Base-by-base conservation (phyloP, 805 yeast species). In the Henningerozyma blattae region DNA sequence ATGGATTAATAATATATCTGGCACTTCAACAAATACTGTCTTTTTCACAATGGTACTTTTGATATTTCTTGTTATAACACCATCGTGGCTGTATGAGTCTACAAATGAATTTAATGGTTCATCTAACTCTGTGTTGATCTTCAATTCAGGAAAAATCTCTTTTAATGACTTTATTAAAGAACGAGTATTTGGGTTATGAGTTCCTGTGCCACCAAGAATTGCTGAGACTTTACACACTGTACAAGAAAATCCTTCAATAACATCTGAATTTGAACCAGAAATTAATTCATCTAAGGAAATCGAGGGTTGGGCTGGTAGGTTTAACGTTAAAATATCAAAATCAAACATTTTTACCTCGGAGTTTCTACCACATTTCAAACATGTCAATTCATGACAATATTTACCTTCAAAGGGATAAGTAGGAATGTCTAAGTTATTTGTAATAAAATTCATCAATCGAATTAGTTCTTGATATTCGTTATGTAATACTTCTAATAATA, bases 191-290 rank as follows among this genome's bases (percentile, higher is more conserved):
- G n/a, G n/a, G n/a, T n/a, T n/a, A n/a, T n/a, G n/a, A n/a, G n/a
- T n/a, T n/a, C n/a, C n/a, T n/a, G n/a, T n/a, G n/a, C n/a, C n/a
- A n/a, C n/a, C 12, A 6, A 24, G n/a, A 24, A 70, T 62, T 4
- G 62, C 62, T 18, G 50, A 51, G 13, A 75, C 53, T 34, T 78
- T 68, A 53, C 98, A 89, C 36, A 68, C 62, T 29, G 77, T 54
- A 50, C 98, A 89, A 28, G 82, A 80, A 47, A 84, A 93, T 15
- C 76, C 85, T 27, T 79, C 83, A 31, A 77, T 75, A 3, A 80
- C 72, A 37, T 85, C 91, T 2, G 69, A 61, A 42, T 75, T 75
- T 42, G 68, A 70, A 10, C 68, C 65, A 24, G 62, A 60, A 17
- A 87, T 55, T 46, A 89, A 59, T 1, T 67, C 67, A 2, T 65